Evolutionary conservation across 1,139 yeast species (phyloP).

Genomic region (Candida sanyaensis): DNA sequence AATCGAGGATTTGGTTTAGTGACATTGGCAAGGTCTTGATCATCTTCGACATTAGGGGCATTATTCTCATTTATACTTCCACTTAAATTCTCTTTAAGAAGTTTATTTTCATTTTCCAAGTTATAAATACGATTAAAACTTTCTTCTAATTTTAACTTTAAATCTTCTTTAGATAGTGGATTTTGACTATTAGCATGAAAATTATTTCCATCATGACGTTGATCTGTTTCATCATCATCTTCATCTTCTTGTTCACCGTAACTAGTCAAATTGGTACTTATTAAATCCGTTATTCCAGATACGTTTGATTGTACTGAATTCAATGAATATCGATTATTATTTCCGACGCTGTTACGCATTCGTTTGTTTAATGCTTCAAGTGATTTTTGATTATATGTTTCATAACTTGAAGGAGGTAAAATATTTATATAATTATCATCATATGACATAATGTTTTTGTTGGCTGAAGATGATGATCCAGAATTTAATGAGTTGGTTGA

Average conservation of each 20-base stretch:
- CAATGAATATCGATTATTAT: conserved; percentile 33
- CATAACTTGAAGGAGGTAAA: conserved; percentile 24
- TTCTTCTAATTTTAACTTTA: conserved; percentile 39
- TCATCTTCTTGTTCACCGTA: conserved; percentile 29
- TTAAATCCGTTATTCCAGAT: conserved; percentile 43
- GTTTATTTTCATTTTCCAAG: conserved; percentile 32
- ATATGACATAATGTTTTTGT: conserved; percentile 14
- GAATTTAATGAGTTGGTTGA: background rate
- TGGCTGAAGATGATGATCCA: background rate
- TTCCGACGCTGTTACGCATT: background rate
- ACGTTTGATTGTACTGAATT: conserved; percentile 44
- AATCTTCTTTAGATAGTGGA: conserved; percentile 33
- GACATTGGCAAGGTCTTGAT: background rate
- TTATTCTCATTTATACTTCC: conserved; percentile 1
- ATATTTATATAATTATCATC: conserved; percentile 34
- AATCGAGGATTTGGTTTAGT: conserved; percentile 3
- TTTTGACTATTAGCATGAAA: background rate
- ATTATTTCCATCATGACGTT: conserved; percentile 5
- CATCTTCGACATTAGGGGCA: background rate
- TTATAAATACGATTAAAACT: conserved; percentile 40
- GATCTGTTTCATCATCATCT: conserved; percentile 19
- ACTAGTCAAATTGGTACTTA: conserved; percentile 41
- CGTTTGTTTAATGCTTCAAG: conserved; percentile 29
- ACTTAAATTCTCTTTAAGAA: conserved; percentile 16
- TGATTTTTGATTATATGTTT: conserved; percentile 38